phyloP scores from a whole-genome alignment of 305 asterid species.

The Withania somnifera region DNA sequence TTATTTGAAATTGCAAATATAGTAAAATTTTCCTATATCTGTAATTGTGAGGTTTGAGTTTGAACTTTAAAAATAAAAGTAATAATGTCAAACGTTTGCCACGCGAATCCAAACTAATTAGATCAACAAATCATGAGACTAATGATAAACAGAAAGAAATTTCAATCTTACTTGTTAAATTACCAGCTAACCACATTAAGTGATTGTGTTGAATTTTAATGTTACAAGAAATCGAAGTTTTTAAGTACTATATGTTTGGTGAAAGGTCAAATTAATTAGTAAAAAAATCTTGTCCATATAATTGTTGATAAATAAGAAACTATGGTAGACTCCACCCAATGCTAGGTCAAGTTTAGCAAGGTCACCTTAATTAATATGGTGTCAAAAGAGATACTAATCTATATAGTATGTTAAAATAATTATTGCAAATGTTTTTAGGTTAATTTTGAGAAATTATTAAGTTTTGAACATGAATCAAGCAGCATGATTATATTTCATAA shows the following conservation, averaged over 20 bases:
- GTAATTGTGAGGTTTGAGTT: background rate
- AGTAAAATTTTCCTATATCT: too few species aligned
- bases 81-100: accelerated
- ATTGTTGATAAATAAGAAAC: background rate
- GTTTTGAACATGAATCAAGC: too few species aligned
- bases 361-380: background rate
- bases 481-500: too few species aligned
- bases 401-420: background rate
- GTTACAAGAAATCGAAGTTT: background rate
- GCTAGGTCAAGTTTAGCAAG: background rate
- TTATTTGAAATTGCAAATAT: too few species aligned
- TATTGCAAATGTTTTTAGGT: background rate
- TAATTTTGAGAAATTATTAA: too few species aligned
- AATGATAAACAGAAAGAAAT: background rate
- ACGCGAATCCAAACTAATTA: background rate
- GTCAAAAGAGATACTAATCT: background rate
- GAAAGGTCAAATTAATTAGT: background rate
- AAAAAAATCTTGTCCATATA: background rate
- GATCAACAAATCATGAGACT: background rate
- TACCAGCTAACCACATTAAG: too few species aligned
- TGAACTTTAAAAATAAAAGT: background rate
- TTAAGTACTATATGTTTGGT: background rate
- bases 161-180: background rate
- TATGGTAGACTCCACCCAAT: too few species aligned
- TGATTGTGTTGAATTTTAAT: background rate